Conservation (phyloP, 495 filamentous ascomycete genomes). For the Clohesyomyces aquaticus region DNA sequence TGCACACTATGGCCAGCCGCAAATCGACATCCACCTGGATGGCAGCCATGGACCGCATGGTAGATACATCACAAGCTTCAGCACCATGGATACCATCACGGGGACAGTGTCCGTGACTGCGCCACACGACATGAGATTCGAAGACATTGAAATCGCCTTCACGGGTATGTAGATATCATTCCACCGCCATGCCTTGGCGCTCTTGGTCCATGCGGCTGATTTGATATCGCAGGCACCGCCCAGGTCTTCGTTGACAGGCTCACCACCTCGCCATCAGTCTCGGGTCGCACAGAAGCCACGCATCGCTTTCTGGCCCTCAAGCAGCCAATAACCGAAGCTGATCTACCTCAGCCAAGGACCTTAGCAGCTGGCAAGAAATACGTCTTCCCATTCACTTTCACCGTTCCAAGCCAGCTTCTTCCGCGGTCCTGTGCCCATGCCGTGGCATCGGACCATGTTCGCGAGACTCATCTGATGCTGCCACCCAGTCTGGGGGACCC, state of each 20-base stretch:
- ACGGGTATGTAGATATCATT: conserved; percentile 58
- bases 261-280: conserved; percentile 51
- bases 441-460: conserved; percentile 60
- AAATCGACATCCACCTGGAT: conserved; percentile 47
- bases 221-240: conserved; percentile 48
- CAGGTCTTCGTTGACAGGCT: conserved; percentile 58
- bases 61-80: conserved; percentile 56
- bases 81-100: conserved; percentile 62
- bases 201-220: conserved; percentile 8
- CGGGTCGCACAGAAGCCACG: conserved; percentile 57
- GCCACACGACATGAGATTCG: conserved; percentile 72
- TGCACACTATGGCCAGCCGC: conserved; percentile 35
- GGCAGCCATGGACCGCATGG: conserved; percentile 43
- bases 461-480: conserved; percentile 72
- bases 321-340: conserved; percentile 73
- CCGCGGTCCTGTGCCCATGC: conserved; percentile 63
- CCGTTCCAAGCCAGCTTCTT: conserved; percentile 74
- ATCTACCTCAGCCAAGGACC: conserved; percentile 71
- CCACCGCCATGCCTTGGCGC: too few relatives aligned
- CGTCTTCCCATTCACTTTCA: conserved; percentile 83
- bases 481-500: conserved; percentile 81
- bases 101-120: conserved; percentile 64
- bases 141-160: conserved; percentile 78
- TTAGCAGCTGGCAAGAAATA: conserved; percentile 69
- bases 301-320: conserved; percentile 76